phyloP scores from a whole-genome alignment of 352 stramenopile species.

The Phytopythium oedochilum region DNA sequence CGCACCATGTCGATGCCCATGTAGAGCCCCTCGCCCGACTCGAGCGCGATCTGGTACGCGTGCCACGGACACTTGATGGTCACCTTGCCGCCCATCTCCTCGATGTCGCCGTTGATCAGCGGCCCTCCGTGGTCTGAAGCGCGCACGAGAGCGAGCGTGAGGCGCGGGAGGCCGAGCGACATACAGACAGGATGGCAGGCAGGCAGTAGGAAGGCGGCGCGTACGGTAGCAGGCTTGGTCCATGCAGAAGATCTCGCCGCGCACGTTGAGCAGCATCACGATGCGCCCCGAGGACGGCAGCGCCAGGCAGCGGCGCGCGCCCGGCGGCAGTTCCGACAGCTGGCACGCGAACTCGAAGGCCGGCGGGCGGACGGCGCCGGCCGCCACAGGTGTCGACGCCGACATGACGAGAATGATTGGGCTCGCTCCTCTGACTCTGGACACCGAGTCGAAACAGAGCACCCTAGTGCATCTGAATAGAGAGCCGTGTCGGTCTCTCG shows the following conservation, averaged over 20 bases:
- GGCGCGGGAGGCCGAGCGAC: too few relatives aligned
- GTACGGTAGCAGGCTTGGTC: conserved; percentile 85
- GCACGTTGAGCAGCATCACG: conserved; percentile 63
- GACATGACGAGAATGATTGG: too few relatives aligned
- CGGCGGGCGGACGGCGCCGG: conserved; percentile 25
- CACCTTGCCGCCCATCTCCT: conserved; percentile 72
- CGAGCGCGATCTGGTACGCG: conserved; percentile 78
- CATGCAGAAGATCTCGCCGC: conserved; percentile 74
- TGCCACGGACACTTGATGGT: conserved; percentile 86
- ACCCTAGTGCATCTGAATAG: too few relatives aligned
- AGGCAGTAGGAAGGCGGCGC: background rate
- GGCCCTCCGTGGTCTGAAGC: conserved; percentile 80
- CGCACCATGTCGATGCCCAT: conserved; percentile 77
- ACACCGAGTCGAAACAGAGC: too few relatives aligned
- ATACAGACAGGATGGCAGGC: too few relatives aligned
- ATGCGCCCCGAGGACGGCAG: conserved; percentile 63
- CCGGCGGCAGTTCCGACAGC: conserved; percentile 46
- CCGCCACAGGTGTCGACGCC: background rate
- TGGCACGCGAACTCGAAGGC: conserved; percentile 69
- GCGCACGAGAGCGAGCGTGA: background rate
- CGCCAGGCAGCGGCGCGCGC: conserved; percentile 46
- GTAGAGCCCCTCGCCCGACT: conserved; percentile 81
- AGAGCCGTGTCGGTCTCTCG: too few relatives aligned
- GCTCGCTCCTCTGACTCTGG: too few relatives aligned
- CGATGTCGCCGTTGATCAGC: conserved; percentile 76